Percentiles rank a stretch among this genome's conserved stretches.
Conservation (phyloP, 1,284 basidiomycete species). For the Sanghuangporus weigelae region DNA sequence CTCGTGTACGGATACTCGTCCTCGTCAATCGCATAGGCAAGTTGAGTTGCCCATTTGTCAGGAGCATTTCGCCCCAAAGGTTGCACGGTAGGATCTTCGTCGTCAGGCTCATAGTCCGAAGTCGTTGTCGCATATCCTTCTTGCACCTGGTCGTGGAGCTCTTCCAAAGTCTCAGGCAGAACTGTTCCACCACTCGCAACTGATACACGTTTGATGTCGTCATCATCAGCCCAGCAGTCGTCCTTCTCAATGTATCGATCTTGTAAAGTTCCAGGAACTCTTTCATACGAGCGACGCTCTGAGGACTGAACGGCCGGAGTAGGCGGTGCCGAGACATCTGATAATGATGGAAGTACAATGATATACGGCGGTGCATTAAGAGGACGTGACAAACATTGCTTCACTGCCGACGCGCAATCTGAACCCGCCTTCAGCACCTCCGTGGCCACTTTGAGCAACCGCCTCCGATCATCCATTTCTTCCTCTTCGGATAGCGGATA, state of each 20-base stretch:
- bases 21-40: conserved; percentile 1
- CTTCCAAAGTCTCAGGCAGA: conserved; percentile 10
- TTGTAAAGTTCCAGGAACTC: not conserved
- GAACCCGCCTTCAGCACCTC: conserved; percentile 81
- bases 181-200: conserved; percentile 8
- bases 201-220: conserved; percentile 2
- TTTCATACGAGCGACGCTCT: not conserved
- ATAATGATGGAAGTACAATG: conserved; percentile 47
- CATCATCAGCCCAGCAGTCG: not conserved
- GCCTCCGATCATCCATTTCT: conserved; percentile 60
- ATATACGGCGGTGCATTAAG: conserved; percentile 57
- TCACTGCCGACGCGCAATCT: conserved; percentile 84
- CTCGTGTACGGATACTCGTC: not conserved
- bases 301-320: conserved; percentile 24
- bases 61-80: not conserved
- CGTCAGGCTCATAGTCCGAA: conserved; percentile 18
- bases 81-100: conserved; percentile 29
- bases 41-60: not conserved
- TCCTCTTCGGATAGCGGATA: conserved; percentile 58
- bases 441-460: conserved; percentile 78
- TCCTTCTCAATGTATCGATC: conserved; percentile 16
- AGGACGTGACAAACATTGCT: conserved; percentile 65
- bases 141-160: conserved; percentile 16
- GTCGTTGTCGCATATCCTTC: conserved; percentile 10
- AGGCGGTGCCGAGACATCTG: conserved; percentile 32